A percentile compares a stretch with the other conserved stretches of the same genome.
phyloP scores from a whole-genome alignment of 331 rosid genomes.

The Pyracantha coccinea region DNA sequence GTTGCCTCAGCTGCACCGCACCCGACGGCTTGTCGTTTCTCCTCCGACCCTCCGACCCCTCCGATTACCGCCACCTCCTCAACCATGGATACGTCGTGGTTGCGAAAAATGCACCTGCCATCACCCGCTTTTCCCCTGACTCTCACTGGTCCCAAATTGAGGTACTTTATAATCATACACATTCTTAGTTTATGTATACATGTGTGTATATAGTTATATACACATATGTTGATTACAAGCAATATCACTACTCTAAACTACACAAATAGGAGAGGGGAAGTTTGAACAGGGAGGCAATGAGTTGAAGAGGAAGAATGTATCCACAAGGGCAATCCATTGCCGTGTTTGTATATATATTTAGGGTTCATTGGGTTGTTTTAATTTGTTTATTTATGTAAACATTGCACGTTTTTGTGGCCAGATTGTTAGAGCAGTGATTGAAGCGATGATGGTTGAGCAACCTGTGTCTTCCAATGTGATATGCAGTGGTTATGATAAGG shows the following conservation, averaged over 20 bases:
- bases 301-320: no score
- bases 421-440: conserved; percentile 49
- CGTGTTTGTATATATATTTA: not conserved
- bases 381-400: not conserved
- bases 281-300: no score
- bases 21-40: conserved; percentile 29
- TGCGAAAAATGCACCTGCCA: conserved; percentile 26
- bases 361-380: not conserved
- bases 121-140: conserved; percentile 13
- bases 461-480: conserved; percentile 37
- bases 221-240: not conserved
- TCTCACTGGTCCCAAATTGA: conserved; percentile 41
- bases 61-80: conserved; percentile 38
- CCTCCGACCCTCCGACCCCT: conserved; percentile 43
- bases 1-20: conserved; percentile 49
- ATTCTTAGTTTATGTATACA: no score
- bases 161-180: conserved; percentile 21
- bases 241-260: no score
- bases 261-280: no score
- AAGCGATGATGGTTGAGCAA: conserved; percentile 18
- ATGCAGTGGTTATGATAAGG: conserved; percentile 47
- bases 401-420: conserved; percentile 21
- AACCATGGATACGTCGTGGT: conserved; percentile 38
- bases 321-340: no score
- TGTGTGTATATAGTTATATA: not conserved